Percentiles rank a stretch among this genome's conserved stretches.
Evolutionary conservation across 306 rosid species (phyloP).

Genomic region (Begonia loranthoides): DNA sequence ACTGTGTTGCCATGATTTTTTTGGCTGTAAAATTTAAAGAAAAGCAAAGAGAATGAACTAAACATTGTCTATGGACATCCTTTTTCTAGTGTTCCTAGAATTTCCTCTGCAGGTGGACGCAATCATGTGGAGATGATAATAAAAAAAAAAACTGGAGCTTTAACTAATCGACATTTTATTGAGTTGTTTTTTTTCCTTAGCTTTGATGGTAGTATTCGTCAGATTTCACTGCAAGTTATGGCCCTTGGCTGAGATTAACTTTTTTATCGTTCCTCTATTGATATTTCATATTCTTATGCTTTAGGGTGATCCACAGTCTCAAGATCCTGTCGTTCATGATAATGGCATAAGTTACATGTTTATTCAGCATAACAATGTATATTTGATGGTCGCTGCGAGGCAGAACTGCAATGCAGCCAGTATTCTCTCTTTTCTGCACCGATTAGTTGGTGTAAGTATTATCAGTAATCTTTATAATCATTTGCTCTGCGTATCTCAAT

Average conservation of each 20-base stretch:
- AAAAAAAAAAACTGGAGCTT: no score
- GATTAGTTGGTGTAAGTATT: constrained; percentile 70
- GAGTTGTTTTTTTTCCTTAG: no score
- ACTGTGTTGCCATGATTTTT: no score
- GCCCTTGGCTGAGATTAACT: neutral
- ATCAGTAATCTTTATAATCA: constrained; percentile 4
- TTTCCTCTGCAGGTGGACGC: no score
- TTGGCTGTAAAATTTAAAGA: no score
- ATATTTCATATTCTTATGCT: constrained; percentile 5
- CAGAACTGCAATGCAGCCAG: constrained; percentile 99
- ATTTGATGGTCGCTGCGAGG: constrained; percentile 78
- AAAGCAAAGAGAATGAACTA: no score
- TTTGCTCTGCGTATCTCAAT: neutral
- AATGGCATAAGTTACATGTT: constrained; percentile 89
- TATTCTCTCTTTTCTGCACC: constrained; percentile 80
- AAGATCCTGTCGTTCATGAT: constrained; percentile 83
- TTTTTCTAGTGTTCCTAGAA: no score
- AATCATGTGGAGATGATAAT: no score
- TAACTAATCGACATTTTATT: no score
- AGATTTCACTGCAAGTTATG: no score
- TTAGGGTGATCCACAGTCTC: constrained; percentile 91
- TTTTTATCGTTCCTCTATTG: constrained; percentile 3
- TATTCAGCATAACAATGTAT: constrained; percentile 90
- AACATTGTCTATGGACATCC: no score
- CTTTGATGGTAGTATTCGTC: no score